phyloP scores from a whole-genome alignment of 371 early-diverging fungal genomes.

The Actinomucor elegans region DNA sequence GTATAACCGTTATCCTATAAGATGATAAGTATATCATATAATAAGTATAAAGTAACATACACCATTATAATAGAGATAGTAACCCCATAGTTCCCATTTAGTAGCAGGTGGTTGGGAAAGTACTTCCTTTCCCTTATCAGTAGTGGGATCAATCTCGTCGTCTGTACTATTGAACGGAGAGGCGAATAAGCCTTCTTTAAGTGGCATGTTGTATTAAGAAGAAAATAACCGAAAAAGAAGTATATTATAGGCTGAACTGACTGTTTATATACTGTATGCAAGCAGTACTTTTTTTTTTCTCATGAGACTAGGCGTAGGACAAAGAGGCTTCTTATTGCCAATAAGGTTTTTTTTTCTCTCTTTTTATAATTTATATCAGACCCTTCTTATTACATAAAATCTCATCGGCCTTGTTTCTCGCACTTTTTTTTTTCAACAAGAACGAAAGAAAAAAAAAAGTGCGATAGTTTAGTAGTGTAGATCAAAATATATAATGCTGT shows the following conservation, averaged over 20 bases:
- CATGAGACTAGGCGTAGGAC: neutral
- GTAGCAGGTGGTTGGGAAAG: conserved; percentile 41
- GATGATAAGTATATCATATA: too few species aligned
- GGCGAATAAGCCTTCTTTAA: conserved; percentile 19
- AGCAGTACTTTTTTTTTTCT: neutral
- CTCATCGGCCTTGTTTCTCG: too few species aligned
- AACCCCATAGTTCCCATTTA: conserved; percentile 45
- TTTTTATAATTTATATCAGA: neutral
- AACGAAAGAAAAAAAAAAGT: too few species aligned
- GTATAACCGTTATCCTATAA: conserved; percentile 50
- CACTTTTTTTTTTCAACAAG: too few species aligned
- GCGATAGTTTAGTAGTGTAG: too few species aligned
- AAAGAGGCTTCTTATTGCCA: neutral
- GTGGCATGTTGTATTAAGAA: neutral
- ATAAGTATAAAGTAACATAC: too few species aligned
- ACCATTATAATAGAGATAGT: conserved; percentile 55
- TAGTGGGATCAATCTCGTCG: conserved; percentile 27
- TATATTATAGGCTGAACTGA: neutral
- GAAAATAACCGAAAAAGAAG: neutral
- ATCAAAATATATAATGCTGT: too few species aligned
- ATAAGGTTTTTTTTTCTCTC: conserved; percentile 1
- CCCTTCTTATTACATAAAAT: conserved; percentile 14
- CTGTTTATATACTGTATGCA: neutral
- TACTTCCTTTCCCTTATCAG: conserved; percentile 25
- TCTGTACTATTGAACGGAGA: conserved; percentile 33